phyloP scores from a whole-genome alignment of 768 basidiomycete species.

The Tulasnella sp. region DNA sequence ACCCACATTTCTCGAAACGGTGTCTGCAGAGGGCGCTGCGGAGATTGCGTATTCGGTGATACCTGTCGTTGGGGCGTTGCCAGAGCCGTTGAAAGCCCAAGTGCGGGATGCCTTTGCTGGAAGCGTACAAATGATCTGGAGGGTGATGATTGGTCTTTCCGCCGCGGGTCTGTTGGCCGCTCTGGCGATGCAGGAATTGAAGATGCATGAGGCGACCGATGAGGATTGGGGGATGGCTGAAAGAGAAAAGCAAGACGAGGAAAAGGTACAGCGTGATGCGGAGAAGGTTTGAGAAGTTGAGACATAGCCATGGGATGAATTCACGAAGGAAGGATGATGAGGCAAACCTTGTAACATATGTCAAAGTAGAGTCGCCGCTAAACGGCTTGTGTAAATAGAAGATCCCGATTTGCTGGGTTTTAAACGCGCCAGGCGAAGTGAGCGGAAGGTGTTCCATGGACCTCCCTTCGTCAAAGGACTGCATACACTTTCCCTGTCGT shows the following conservation, averaged over 20 bases:
- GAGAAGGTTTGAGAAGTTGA: too few relatives aligned
- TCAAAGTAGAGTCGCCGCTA: too few relatives aligned
- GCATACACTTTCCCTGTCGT: too few relatives aligned
- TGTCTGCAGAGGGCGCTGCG: slow-evolving; percentile 28
- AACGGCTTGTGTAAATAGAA: too few relatives aligned
- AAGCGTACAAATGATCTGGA: slow-evolving; percentile 35
- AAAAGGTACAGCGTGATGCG: not conserved
- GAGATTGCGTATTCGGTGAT: slow-evolving; percentile 40
- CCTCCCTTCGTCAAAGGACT: too few relatives aligned
- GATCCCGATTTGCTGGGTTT: too few relatives aligned
- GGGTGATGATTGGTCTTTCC: slow-evolving; percentile 33
- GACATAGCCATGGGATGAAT: too few relatives aligned
- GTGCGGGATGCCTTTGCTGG: slow-evolving; percentile 36
- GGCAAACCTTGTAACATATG: too few relatives aligned
- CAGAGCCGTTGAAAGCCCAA: slow-evolving; percentile 26
- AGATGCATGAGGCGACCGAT: slow-evolving; percentile 27
- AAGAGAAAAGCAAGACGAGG: slow-evolving; percentile 19
- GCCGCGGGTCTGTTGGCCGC: slow-evolving; percentile 31
- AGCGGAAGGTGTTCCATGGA: too few relatives aligned
- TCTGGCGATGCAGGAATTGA: slow-evolving; percentile 29
- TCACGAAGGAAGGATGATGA: too few relatives aligned
- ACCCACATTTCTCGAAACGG: slow-evolving; percentile 26
- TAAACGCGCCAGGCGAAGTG: too few relatives aligned
- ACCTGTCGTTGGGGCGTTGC: slow-evolving; percentile 32
- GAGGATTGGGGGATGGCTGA: slow-evolving; percentile 28